Conservation (phyloP, 441 rosid genomes). For the Populus hybrid region DNA sequence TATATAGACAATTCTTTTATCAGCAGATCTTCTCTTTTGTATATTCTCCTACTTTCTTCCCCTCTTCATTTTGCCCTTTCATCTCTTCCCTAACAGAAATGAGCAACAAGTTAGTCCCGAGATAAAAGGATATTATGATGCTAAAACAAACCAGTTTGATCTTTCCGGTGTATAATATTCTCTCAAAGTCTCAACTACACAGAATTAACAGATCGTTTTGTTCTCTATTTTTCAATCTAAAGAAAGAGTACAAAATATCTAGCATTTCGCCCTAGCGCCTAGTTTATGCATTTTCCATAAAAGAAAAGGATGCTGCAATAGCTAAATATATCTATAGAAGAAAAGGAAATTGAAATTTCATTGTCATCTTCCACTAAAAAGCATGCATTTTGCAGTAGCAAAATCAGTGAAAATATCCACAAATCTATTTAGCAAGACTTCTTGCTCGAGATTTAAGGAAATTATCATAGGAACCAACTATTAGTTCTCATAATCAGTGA, state of each 20-base stretch:
- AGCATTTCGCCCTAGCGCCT: not conserved
- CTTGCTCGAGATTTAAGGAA: not conserved
- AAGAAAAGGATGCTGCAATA: not conserved
- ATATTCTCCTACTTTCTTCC: constrained; percentile 15
- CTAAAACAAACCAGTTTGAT: not conserved
- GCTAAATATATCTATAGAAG: no score
- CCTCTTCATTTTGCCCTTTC: constrained; percentile 15
- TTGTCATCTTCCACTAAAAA: not conserved
- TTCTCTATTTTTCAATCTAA: not conserved
- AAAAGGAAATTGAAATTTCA: not conserved
- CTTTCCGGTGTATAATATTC: not conserved
- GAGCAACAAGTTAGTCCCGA: constrained; percentile 7
- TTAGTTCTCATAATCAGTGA: not conserved
- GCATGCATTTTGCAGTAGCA: not conserved
- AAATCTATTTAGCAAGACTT: not conserved
- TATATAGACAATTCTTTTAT: constrained; percentile 10
- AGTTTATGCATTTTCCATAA: not conserved
- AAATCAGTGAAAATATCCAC: not conserved
- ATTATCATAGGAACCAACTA: not conserved
- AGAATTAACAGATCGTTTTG: not conserved
- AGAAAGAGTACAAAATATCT: not conserved
- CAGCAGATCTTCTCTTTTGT: constrained; percentile 14
- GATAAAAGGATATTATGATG: not conserved
- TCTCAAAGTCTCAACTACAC: not conserved
- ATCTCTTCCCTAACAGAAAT: constrained; percentile 15